Percentiles rank a stretch among this genome's conserved stretches.
phyloP scores from a whole-genome alignment of 257 asterid genomes.

The Prunella vulgaris region DNA sequence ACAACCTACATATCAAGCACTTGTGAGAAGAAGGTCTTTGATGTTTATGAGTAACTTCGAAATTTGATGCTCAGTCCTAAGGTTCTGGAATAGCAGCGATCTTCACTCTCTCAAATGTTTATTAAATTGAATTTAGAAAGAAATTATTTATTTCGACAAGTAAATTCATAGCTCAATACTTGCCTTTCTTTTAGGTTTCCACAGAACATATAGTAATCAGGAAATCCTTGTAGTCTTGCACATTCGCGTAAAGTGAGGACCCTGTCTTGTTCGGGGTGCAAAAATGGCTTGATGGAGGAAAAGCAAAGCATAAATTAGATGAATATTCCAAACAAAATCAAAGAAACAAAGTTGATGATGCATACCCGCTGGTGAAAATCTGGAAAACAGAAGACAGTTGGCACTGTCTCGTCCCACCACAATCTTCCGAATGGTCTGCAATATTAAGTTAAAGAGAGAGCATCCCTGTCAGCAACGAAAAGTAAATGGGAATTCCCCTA shows the following conservation, averaged over 20 bases:
- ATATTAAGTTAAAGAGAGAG: slow-evolving; percentile 4
- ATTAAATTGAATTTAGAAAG: not conserved
- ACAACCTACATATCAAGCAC: too few relatives aligned
- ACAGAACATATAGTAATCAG: slow-evolving; percentile 41
- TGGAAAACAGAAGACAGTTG: slow-evolving; percentile 44
- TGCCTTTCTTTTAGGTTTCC: slow-evolving; percentile 50
- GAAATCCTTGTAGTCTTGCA: slow-evolving; percentile 55
- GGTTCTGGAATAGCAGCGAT: not conserved
- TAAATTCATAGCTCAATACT: not conserved
- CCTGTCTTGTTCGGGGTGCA: slow-evolving; percentile 58
- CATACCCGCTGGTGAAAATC: slow-evolving; percentile 35
- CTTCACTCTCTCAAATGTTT: not conserved
- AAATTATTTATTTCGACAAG: not conserved
- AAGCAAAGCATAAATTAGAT: not conserved
- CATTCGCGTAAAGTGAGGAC: slow-evolving; percentile 45
- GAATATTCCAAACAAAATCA: not conserved
- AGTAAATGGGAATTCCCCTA: not conserved
- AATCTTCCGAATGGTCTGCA: slow-evolving; percentile 46
- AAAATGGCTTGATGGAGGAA: slow-evolving; percentile 28
- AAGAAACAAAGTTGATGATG: slow-evolving; percentile 12
- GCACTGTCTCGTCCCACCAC: slow-evolving; percentile 58
- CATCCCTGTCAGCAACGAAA: not conserved
- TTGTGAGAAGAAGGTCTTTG: too few relatives aligned
- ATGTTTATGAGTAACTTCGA: too few relatives aligned
- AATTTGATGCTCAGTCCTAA: not conserved